Conservation (phyloP, 2,329 filamentous ascomycete species). For the Fusarium nygamai region DNA sequence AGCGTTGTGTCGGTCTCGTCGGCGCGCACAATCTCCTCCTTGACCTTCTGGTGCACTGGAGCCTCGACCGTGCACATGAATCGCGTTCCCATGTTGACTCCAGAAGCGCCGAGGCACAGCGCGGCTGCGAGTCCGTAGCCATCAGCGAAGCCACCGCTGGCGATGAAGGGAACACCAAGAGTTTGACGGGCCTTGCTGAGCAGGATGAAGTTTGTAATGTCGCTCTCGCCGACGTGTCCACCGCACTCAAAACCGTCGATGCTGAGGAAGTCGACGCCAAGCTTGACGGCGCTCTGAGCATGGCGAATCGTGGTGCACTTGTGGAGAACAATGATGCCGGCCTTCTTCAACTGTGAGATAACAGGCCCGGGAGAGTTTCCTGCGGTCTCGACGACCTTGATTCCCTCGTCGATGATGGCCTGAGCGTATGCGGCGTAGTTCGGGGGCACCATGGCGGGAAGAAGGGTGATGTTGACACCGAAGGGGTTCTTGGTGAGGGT, state of each 20-base stretch:
- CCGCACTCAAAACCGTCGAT: slow-evolving; percentile 99
- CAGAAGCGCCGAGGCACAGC: slow-evolving; percentile 87
- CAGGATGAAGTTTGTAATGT: slow-evolving; percentile 91
- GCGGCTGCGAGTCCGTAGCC: slow-evolving; percentile 93
- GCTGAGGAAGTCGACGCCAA: slow-evolving; percentile 94
- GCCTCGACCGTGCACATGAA: slow-evolving; percentile 98
- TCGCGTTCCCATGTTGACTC: slow-evolving; percentile 97
- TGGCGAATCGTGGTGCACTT: slow-evolving; percentile 98
- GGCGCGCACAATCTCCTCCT: slow-evolving; percentile 88
- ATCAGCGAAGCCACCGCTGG: slow-evolving; percentile 94
- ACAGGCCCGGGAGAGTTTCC: slow-evolving; percentile 90
- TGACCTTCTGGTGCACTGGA: slow-evolving; percentile 92
- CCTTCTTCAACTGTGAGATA: slow-evolving; percentile 86
- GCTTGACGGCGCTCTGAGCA: slow-evolving; percentile 88
- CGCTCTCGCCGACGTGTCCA: slow-evolving; percentile 85
- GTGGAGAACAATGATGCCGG: slow-evolving; percentile 83
- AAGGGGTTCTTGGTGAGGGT: slow-evolving; percentile 83
- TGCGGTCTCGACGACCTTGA: slow-evolving; percentile 91
- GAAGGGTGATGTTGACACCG: slow-evolving; percentile 93
- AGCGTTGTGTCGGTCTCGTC: slow-evolving; percentile 92
- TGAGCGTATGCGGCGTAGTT: slow-evolving; percentile 93
- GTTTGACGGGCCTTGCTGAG: slow-evolving; percentile 85
- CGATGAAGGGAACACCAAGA: slow-evolving; percentile 90
- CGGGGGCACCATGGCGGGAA: slow-evolving; percentile 88
- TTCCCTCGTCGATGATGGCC: slow-evolving; percentile 91